These are phyloP conservation scores for Colletotrichum tropicicola DNA, from an alignment of 2,329 filamentous ascomycete genomes.

Conservation along the genomic window DNA sequence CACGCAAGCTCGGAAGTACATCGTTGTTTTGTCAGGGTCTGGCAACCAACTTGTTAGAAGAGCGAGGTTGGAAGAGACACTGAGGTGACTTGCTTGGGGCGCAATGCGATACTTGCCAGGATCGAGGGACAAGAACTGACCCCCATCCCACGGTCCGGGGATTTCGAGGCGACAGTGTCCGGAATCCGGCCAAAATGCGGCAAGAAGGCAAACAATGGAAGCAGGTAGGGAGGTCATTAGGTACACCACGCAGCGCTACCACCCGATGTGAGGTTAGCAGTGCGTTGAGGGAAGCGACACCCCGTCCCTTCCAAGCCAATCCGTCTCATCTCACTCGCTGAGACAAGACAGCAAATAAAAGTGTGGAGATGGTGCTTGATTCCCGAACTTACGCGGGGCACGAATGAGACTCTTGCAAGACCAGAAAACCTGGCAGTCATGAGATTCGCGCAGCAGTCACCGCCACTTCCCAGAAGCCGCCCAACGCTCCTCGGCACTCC, in stretches of 20 bases:
- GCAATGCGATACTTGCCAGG: background rate
- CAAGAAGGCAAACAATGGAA: background rate
- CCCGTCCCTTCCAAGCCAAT: conserved; percentile 1
- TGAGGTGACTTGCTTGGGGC: background rate
- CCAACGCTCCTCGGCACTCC: background rate
- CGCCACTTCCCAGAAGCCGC: conserved; percentile 16
- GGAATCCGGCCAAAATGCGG: background rate
- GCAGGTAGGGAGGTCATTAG: background rate
- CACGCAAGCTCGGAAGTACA: background rate
- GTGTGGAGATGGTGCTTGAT: conserved; percentile 11
- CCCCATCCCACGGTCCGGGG: background rate
- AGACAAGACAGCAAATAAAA: conserved; percentile 16
- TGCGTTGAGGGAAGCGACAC: conserved; percentile 11
- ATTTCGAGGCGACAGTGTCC: conserved; percentile 1
- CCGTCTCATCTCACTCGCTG: conserved; percentile 11
- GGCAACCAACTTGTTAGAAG: background rate
- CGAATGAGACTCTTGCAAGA: conserved; percentile 11
- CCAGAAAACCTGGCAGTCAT: conserved; percentile 18
- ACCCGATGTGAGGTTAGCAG: conserved; percentile 1
- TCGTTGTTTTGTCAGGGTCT: background rate
- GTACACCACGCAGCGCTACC: background rate
- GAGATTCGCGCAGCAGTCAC: conserved; percentile 28
- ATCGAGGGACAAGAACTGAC: background rate
- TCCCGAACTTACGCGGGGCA: conserved; percentile 21
- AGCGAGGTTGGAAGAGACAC: background rate